Base-by-base conservation (phyloP, 306 rosid species). In the Alnus rubra region DNA sequence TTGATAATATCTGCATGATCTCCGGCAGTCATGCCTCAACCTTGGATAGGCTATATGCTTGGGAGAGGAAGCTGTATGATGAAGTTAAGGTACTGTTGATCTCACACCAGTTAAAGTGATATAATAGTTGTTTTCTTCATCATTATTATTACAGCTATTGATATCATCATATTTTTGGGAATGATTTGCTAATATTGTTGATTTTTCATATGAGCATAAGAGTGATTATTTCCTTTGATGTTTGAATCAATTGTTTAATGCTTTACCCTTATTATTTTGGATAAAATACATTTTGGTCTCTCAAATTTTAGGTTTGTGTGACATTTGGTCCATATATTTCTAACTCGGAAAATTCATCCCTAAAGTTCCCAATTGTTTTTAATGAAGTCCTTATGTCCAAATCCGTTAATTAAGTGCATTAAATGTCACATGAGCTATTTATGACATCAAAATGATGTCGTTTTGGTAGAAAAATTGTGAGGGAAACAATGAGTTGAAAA, bases 41-140 rank as follows among this genome's bases (percentile, higher is more conserved):
- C 78, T 88, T 96, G 90, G 99, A 96, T 82, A 90, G 99, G 80
- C 88, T 96, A 71, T 88, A 91, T 80, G 98, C 97, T 1, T 96
- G 99, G 99, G 99, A 96, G 88, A 93, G 88, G 83, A 96, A 96
- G 85, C 98, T 96, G 68, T 89, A 90, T 64, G 99, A 96, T 87
- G 99, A 96, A 86, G 98, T 96, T 69, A 96, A 96, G 99, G 99
- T 96, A 91, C 77, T 39, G 2, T 69, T 33, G 62, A 49, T 78
- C 49, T 49, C 81, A 76, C 74, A 47, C 42, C 28, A 55, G 45
- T 77, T 55, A 60, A 16, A 49, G 33, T 30, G 55, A 19, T 47
- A 12, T 5, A 23, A 50, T 71, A 3, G 49, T 71, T 39, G 31
- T 71, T 8, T 5, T 50, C 75, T 19, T 71, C 28, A 19, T 33